Percentiles rank a stretch among this genome's conserved stretches.
Evolutionary conservation across 1,284 basidiomycete species (phyloP).

Genomic region (Melampsora americana): DNA sequence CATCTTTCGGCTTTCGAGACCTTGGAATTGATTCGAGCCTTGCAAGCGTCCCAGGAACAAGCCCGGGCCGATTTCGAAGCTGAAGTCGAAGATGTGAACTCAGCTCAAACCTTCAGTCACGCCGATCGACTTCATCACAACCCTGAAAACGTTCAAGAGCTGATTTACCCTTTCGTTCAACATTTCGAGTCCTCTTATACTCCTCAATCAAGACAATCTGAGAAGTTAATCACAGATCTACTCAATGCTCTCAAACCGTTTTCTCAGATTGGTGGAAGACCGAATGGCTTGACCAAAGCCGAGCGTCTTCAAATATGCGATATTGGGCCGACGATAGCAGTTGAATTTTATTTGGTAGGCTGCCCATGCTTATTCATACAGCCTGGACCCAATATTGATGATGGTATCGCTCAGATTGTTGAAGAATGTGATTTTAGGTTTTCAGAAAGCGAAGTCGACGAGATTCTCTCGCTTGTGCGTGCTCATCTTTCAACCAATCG

Average conservation of each 20-base stretch:
- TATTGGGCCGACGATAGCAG: conserved; percentile 32
- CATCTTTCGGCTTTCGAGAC: conserved; percentile 35
- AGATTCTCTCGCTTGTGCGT: conserved; percentile 23
- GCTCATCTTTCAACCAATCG: conserved; percentile 10
- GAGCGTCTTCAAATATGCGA: conserved; percentile 44
- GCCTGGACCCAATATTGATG: too few relatives aligned
- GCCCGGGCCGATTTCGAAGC: background rate
- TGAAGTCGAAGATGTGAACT: background rate
- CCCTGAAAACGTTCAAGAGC: conserved; percentile 22
- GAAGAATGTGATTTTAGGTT: conserved; percentile 43
- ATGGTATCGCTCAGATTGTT: conserved; percentile 21
- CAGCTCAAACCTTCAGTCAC: conserved; percentile 7
- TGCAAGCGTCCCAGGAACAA: conserved; percentile 18
- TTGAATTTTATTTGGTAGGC: conserved; percentile 37
- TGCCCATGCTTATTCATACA: background rate
- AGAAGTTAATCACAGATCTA: conserved; percentile 14
- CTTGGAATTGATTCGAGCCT: conserved; percentile 19
- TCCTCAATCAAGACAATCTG: conserved; percentile 37
- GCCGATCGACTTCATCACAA: background rate
- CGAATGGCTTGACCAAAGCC: conserved; percentile 34
- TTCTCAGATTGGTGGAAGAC: conserved; percentile 29
- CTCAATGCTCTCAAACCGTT: conserved; percentile 15
- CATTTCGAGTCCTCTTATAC: conserved; percentile 14
- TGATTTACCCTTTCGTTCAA: conserved; percentile 17
- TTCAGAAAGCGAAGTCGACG: conserved; percentile 37